A percentile compares a stretch with the other conserved stretches of the same genome.
phyloP scores from a whole-genome alignment of 2,329 filamentous ascomycete species.

The Rhexocercosporidium sp. region DNA sequence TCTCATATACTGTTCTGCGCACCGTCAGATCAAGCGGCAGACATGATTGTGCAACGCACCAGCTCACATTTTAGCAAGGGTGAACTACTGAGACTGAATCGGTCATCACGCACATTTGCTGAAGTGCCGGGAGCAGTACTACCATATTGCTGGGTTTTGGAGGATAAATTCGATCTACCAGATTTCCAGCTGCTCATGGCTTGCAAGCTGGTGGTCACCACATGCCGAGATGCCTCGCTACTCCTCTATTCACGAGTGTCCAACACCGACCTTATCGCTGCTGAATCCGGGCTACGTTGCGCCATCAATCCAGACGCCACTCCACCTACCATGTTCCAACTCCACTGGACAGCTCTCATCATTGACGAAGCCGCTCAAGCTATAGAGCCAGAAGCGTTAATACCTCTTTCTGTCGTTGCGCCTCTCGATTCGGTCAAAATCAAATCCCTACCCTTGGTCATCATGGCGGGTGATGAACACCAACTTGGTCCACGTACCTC shows the following conservation, averaged over 20 bases:
- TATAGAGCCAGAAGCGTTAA: conserved; percentile 29
- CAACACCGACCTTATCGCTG: conserved; percentile 25
- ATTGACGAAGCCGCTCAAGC: conserved; percentile 33
- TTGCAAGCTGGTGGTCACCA: conserved; percentile 29
- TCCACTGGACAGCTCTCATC: conserved; percentile 30
- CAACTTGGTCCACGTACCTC: conserved; percentile 30
- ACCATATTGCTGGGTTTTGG: conserved; percentile 23
- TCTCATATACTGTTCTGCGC: conserved; percentile 30
- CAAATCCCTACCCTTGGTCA: conserved; percentile 19
- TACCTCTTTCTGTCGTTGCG: conserved; percentile 28
- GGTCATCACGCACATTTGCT: conserved; percentile 25
- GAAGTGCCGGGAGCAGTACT: conserved; percentile 27
- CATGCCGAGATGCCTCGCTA: conserved; percentile 29
- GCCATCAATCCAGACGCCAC: conserved; percentile 25
- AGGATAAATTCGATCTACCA: conserved; percentile 21
- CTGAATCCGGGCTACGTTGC: conserved; percentile 20
- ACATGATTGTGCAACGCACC: conserved; percentile 28
- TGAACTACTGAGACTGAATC: conserved; percentile 28
- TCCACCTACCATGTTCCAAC: conserved; percentile 8
- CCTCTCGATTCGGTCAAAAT: conserved; percentile 16
- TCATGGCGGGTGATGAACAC: conserved; percentile 32
- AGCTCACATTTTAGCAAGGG: conserved; percentile 11
- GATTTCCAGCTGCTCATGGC: conserved; percentile 28
- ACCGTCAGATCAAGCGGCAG: conserved; percentile 31
- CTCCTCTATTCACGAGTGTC: conserved; percentile 28